Conservation (phyloP, 176 grass and related monocot genomes). For the Ampelocalamus luodianensis region DNA sequence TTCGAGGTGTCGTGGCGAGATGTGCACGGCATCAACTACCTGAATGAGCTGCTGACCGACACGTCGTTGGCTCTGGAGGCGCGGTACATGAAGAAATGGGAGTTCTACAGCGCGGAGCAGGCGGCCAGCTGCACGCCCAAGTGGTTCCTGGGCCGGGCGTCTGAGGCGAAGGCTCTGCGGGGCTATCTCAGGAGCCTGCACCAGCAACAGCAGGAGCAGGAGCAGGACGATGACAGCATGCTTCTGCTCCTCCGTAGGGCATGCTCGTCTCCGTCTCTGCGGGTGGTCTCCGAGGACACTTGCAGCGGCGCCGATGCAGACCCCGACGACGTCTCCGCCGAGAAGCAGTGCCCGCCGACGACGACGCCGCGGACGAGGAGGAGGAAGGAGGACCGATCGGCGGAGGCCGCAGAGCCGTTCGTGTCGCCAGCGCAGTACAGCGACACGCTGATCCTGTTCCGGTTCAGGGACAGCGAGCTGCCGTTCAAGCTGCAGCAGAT, state of each 20-base stretch:
- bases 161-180: constrained; percentile 51
- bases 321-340: not conserved
- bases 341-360: not conserved
- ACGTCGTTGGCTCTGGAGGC: constrained; percentile 85
- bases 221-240: not conserved
- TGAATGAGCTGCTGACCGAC: constrained; percentile 85
- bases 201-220: constrained; percentile 6
- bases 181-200: constrained; percentile 49
- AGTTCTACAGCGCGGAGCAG: constrained; percentile 80
- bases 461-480: constrained; percentile 61
- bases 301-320: constrained; percentile 7
- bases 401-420: not conserved
- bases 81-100: constrained; percentile 88
- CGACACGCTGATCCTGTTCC: constrained; percentile 67
- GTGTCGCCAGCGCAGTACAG: constrained; percentile 52
- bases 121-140: constrained; percentile 52
- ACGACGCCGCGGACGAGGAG: not conserved
- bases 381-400: not conserved
- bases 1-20: constrained; percentile 86
- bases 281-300: constrained; percentile 39
- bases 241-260: constrained; percentile 15
- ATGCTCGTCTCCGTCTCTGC: constrained; percentile 22
- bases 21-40: constrained; percentile 94
- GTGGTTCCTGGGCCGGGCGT: constrained; percentile 62
- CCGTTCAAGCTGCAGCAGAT: constrained; percentile 67